These are phyloP conservation scores for Mycena sanguinolenta DNA, from an alignment of 768 basidiomycete species.

Conservation along the genomic window DNA sequence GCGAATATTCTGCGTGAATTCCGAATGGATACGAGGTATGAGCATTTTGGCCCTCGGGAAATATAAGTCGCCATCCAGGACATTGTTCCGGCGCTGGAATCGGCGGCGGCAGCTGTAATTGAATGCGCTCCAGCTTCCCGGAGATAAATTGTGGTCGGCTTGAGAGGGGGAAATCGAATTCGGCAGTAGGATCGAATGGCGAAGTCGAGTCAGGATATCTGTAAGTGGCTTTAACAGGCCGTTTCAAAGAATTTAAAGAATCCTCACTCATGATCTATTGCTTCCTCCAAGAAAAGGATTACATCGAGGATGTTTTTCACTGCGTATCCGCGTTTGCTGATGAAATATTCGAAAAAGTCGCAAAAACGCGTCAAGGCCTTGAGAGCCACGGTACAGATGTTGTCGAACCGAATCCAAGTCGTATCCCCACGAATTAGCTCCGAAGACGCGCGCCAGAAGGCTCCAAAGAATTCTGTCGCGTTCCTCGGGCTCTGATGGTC, in stretches of 20 bases:
- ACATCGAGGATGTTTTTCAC: not conserved
- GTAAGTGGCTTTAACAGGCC: not conserved
- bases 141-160: not conserved
- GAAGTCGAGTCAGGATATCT: not conserved
- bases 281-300: slow-evolving; percentile 4
- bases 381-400: slow-evolving; percentile 7
- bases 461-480: not conserved
- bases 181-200: not conserved
- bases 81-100: not conserved
- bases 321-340: not conserved
- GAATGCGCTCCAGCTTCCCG: no score
- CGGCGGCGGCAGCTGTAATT: not conserved
- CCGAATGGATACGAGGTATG: slow-evolving; percentile 7
- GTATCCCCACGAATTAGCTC: not conserved
- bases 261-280: slow-evolving; percentile 5
- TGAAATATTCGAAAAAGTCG: slow-evolving; percentile 15
- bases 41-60: not conserved
- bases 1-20: not conserved
- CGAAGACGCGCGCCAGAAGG: not conserved
- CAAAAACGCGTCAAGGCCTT: slow-evolving; percentile 14
- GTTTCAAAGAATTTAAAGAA: not conserved
- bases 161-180: no score
- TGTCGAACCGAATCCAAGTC: not conserved
- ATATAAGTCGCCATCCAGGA: not conserved
- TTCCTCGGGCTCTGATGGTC: not conserved